Conservation (phyloP, 1,284 basidiomycete species). For the Ustilago crameri region DNA sequence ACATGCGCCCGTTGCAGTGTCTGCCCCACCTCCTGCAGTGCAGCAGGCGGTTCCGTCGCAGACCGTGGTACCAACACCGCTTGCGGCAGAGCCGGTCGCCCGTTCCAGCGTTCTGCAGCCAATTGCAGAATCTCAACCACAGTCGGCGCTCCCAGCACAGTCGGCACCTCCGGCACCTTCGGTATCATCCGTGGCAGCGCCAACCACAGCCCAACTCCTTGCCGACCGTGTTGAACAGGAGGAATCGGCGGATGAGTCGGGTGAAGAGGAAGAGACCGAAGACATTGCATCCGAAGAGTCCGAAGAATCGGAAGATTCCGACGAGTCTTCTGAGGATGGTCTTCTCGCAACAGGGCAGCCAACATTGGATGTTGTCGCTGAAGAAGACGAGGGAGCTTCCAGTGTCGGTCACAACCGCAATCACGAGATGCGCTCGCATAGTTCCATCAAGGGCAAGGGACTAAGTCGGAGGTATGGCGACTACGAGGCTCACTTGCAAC, state of each 20-base stretch:
- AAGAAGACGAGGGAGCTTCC: constrained; percentile 58
- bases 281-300: constrained; percentile 18
- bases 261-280: constrained; percentile 14
- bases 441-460: constrained; percentile 32
- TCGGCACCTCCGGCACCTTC: not conserved
- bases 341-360: constrained; percentile 27
- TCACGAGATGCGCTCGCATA: constrained; percentile 50
- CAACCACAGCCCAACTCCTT: constrained; percentile 33
- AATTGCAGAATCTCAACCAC: not conserved
- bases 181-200: constrained; percentile 3
- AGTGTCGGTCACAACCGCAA: constrained; percentile 40
- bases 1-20: constrained; percentile 25
- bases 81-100: too few species aligned
- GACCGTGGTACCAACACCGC: too few species aligned
- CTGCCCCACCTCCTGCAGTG: constrained; percentile 9
- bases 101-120: not conserved
- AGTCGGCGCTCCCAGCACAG: not conserved
- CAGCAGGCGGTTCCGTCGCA: not conserved
- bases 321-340: constrained; percentile 36
- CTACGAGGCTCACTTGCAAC: constrained; percentile 30
- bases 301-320: constrained; percentile 35
- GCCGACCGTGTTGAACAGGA: constrained; percentile 35
- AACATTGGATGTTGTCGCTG: constrained; percentile 50
- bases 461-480: constrained; percentile 30
- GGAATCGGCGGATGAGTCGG: constrained; percentile 30